Evolutionary conservation across 805 yeast genomes (phyloP).

Genomic region (Wickerhamomyces alni): DNA sequence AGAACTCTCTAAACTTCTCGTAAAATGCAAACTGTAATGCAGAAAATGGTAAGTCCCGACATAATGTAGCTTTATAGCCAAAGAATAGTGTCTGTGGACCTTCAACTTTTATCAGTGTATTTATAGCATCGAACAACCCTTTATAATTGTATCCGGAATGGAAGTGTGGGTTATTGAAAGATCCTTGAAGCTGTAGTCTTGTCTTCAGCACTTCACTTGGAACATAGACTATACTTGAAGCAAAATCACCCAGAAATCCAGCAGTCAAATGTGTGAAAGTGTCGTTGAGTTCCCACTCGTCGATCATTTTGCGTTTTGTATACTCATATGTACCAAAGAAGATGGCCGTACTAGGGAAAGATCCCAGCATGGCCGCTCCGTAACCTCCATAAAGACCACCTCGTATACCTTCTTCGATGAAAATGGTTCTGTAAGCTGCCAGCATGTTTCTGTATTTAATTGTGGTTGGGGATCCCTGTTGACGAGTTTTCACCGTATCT

Average conservation of each 20-base stretch:
- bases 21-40: constrained; percentile 95
- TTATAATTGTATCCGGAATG: constrained; percentile 81
- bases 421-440: constrained; percentile 70
- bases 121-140: constrained; percentile 66
- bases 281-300: constrained; percentile 62
- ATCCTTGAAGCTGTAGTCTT: constrained; percentile 87
- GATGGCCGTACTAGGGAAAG: constrained; percentile 90
- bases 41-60: constrained; percentile 91
- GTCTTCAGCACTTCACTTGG: constrained; percentile 95
- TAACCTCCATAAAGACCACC: constrained; percentile 92
- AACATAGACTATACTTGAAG: constrained; percentile 82
- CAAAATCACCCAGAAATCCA: constrained; percentile 92
- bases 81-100: constrained; percentile 73
- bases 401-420: constrained; percentile 75
- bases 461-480: constrained; percentile 82
- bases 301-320: constrained; percentile 65
- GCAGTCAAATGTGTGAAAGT: constrained; percentile 75
- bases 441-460: constrained; percentile 68
- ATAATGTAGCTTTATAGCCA: constrained; percentile 92
- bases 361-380: constrained; percentile 85
- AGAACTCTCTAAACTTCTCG: constrained; percentile 68
- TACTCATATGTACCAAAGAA: constrained; percentile 89
- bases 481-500: constrained; percentile 95
- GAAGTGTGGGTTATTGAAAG: constrained; percentile 72
- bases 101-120: constrained; percentile 58